A percentile compares a stretch with the other conserved stretches of the same genome.
These are phyloP conservation scores for Pythium diclinum DNA, from an alignment of 352 stramenopile genomes.

Conservation along the genomic window DNA sequence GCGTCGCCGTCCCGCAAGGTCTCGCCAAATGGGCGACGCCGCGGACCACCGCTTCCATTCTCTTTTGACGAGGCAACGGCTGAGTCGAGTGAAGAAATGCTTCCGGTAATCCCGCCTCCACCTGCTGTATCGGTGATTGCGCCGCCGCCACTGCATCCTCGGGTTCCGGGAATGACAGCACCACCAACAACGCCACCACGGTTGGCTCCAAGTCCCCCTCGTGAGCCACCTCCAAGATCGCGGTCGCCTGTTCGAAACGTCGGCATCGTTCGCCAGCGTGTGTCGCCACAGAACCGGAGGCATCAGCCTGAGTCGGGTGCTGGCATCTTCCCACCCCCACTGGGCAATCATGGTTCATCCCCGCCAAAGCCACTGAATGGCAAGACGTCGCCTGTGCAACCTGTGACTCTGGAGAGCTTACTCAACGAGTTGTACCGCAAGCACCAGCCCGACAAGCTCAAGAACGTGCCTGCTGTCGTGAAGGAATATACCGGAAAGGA, in stretches of 20 bases:
- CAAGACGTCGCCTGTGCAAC: neutral
- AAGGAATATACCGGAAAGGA: slow-evolving; percentile 65
- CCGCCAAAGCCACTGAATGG: neutral
- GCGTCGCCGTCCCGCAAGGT: slow-evolving; percentile 7
- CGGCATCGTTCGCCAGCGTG: slow-evolving; percentile 17
- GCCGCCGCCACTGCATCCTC: neutral
- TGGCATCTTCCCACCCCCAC: neutral
- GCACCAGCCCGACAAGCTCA: slow-evolving; percentile 72
- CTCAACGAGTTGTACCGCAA: slow-evolving; percentile 70
- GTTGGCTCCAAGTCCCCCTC: slow-evolving; percentile 18
- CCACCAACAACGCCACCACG: slow-evolving; percentile 2
- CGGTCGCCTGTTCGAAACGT: slow-evolving; percentile 22
- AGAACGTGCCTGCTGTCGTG: slow-evolving; percentile 54
- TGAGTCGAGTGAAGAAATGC: neutral
- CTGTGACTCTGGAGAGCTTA: slow-evolving; percentile 47
- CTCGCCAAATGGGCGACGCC: slow-evolving; percentile 11
- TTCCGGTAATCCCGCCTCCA: slow-evolving; percentile 7
- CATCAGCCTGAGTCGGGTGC: neutral
- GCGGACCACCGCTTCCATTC: slow-evolving; percentile 20
- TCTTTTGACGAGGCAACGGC: slow-evolving; percentile 6
- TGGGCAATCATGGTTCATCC: neutral
- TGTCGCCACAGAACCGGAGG: slow-evolving; percentile 2
- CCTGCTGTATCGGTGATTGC: slow-evolving; percentile 3
- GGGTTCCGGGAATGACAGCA: neutral
- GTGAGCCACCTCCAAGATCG: slow-evolving; percentile 9